A percentile compares a stretch with the other conserved stretches of the same genome.
These are phyloP conservation scores for Bromus sterilis DNA, from an alignment of 176 grass and related monocot genomes.

Conservation along the genomic window DNA sequence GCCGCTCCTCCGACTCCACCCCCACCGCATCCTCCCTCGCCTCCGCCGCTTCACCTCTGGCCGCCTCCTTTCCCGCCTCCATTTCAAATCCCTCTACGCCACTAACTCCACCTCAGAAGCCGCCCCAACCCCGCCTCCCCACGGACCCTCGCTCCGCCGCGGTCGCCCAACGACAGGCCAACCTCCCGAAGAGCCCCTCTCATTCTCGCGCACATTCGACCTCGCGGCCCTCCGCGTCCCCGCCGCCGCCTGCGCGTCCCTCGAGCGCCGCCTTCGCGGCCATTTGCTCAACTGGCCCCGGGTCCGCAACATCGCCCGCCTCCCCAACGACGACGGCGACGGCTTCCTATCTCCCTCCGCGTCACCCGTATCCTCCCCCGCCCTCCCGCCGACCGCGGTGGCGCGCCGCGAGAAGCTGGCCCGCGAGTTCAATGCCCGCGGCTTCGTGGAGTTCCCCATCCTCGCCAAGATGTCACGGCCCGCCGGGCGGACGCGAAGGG, in stretches of 20 bases:
- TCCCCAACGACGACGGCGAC: constrained; percentile 50
- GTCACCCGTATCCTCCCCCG: neutral
- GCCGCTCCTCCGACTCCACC: neutral
- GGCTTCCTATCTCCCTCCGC: neutral
- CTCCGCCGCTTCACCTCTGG: constrained; percentile 2
- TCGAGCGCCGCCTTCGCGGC: constrained; percentile 77
- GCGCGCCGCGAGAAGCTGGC: constrained; percentile 58
- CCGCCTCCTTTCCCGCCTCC: constrained; percentile 1
- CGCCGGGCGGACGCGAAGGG: constrained; percentile 33
- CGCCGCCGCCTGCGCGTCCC: constrained; percentile 56
- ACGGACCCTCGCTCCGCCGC: constrained; percentile 64
- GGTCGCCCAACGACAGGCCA: constrained; percentile 12
- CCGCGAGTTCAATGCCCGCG: constrained; percentile 74
- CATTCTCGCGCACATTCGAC: constrained; percentile 60
- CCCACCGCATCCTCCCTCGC: neutral
- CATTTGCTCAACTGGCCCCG: constrained; percentile 97
- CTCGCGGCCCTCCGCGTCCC: constrained; percentile 74
- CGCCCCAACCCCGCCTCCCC: neutral
- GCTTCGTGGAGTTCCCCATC: constrained; percentile 66
- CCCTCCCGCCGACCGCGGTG: constrained; percentile 15
- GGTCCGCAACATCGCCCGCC: constrained; percentile 62
- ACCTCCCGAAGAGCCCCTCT: neutral
- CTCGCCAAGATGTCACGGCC: constrained; percentile 80
- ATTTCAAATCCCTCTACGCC: constrained; percentile 24
- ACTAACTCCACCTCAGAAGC: constrained; percentile 2